Base-by-base conservation (phyloP, 352 stramenopile species). In the Phytophthora europaea region DNA sequence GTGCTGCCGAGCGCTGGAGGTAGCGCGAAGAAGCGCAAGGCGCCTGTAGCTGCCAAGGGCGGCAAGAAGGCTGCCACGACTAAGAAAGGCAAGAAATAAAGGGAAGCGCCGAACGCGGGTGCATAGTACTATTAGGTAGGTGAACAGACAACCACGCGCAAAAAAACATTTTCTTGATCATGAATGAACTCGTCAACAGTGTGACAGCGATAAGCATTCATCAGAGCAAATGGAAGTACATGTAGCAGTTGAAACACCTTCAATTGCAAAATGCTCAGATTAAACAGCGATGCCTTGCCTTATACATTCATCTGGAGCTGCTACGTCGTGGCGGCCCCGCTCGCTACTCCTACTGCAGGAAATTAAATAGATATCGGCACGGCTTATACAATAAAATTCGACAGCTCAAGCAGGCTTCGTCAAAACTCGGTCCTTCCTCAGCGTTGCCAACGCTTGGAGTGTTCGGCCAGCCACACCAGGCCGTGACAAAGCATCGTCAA, bases 401-500 rank as follows among this genome's bases (percentile, higher is more conserved):
- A 47, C 52, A 67, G 28, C 33, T 40, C 45, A 33, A 23, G 57
- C 48, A 23, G 47, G 61, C 45, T 43, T 4, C 47, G 38, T 47
- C 33, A 51, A 69, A 67, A 72, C 31, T 34, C 22, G 50, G 38
- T 15, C 38, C 54, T 33, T 47, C n/a, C 34, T 61, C 50, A 82
- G 20, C 61, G 65, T 50, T 70, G 73, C 71, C 87, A 83, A 15
- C 70, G 74, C 70, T 90, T 93, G 1, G 87, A 95, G 67, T 90
- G 87, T 63, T 93, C 85, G 12, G 88, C 87, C 31, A 95, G 74
- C 88, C 88, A 95, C 40, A 94, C 85, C 45, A 95, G 82, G 5
- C 88, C 87, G 67, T 95, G 88, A 65, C 88, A 95, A 4, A 95
- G 79, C 72, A 95, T 78, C 26, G 88, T 91, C 52, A 95, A 73